Evolutionary conservation across 1,139 yeast genomes (phyloP).

Genomic region (Pichia terricola): DNA sequence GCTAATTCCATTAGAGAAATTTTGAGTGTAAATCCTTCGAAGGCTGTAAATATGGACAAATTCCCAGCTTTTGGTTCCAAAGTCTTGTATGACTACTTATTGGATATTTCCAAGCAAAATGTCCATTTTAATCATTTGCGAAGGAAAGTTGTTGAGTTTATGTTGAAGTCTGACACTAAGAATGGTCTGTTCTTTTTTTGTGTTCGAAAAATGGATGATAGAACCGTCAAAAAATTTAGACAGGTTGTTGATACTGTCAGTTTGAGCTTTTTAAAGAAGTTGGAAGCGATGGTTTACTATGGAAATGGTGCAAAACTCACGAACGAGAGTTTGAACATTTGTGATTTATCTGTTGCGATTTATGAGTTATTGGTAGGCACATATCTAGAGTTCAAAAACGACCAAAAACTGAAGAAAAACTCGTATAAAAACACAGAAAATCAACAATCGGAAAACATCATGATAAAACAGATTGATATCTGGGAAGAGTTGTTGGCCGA

Average conservation of each 20-base stretch:
- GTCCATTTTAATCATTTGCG: constrained; percentile 43
- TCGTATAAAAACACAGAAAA: constrained; percentile 21
- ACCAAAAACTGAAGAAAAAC: constrained; percentile 22
- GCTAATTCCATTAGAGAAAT: constrained; percentile 28
- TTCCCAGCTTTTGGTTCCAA: constrained; percentile 14
- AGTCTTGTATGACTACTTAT: constrained; percentile 26
- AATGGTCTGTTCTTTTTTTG: constrained; percentile 23
- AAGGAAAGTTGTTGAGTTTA: constrained; percentile 31
- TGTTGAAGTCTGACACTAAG: constrained; percentile 25
- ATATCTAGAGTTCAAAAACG: constrained; percentile 28
- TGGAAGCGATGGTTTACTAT: constrained; percentile 3
- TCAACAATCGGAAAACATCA: constrained; percentile 23
- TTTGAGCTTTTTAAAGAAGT: constrained; percentile 5
- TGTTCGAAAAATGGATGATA: constrained; percentile 24
- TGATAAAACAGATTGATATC: constrained; percentile 15
- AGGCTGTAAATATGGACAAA: constrained; percentile 8
- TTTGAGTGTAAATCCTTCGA: constrained; percentile 18
- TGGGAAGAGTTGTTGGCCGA: constrained; percentile 28
- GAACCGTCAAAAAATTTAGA: constrained; percentile 23
- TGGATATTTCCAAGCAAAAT: constrained; percentile 24
- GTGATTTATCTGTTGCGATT: constrained; percentile 22
- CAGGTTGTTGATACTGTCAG: constrained; percentile 29
- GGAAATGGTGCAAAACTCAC: not conserved
- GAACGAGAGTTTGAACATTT: not conserved
- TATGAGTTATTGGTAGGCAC: constrained; percentile 52